A percentile compares a stretch with the other conserved stretches of the same genome.
Evolutionary conservation across 2,329 filamentous ascomycete genomes (phyloP).

Genomic region (Proliferodiscus dingleyae): DNA sequence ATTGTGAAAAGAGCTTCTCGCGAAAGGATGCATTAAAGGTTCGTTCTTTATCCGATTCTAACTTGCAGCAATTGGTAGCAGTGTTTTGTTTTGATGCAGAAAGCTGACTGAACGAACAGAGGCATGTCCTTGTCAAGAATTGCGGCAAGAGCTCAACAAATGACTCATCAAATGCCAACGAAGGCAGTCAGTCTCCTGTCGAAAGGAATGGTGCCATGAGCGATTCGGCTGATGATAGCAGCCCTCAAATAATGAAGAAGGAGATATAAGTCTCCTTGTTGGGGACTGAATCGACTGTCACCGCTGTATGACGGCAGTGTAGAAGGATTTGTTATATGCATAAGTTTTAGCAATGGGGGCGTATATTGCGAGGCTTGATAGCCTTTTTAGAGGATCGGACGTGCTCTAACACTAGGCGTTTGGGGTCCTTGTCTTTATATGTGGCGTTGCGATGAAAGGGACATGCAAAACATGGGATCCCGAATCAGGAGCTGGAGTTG

Average conservation of each 20-base stretch:
- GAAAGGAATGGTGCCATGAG: constrained; percentile 29
- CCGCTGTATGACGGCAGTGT: constrained; percentile 9
- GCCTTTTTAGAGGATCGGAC: constrained; percentile 8
- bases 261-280: constrained; percentile 14
- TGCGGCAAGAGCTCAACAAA: constrained; percentile 46
- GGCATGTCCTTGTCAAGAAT: constrained; percentile 64
- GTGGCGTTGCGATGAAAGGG: not conserved
- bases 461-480: not conserved
- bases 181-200: constrained; percentile 25
- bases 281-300: not conserved
- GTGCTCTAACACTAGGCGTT: constrained; percentile 17
- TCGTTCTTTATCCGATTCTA: constrained; percentile 34
- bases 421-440: constrained; percentile 9
- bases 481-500: constrained; percentile 12
- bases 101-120: constrained; percentile 39
- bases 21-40: constrained; percentile 97
- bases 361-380: constrained; percentile 15
- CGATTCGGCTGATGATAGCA: constrained; percentile 26
- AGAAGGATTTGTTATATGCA: not conserved
- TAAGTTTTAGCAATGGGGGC: constrained; percentile 12
- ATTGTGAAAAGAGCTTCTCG: constrained; percentile 95
- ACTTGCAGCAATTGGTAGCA: constrained; percentile 13
- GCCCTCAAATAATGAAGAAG: constrained; percentile 26
- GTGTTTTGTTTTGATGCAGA: constrained; percentile 5
- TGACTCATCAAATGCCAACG: constrained; percentile 17